A percentile compares a stretch with the other conserved stretches of the same genome.
phyloP scores from a whole-genome alignment of 495 filamentous ascomycete species.

The Neurospora tetrasperma region DNA sequence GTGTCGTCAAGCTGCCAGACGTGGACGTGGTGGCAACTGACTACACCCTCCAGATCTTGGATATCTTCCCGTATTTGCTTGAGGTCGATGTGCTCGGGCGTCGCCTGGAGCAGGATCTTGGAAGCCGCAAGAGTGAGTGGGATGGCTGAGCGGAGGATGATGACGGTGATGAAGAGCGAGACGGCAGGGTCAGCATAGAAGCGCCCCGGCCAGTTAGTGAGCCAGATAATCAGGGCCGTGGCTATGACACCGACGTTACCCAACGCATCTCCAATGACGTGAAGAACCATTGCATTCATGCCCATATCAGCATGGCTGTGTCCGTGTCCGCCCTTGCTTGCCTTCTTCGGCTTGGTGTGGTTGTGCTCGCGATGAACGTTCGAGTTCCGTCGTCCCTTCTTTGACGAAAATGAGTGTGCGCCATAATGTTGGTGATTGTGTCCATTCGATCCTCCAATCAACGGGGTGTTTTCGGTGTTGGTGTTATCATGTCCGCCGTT shows the following conservation, averaged over 20 bases:
- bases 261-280: constrained; percentile 91
- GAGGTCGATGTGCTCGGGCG: constrained; percentile 73
- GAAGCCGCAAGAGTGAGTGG: constrained; percentile 87
- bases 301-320: constrained; percentile 84
- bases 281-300: constrained; percentile 95
- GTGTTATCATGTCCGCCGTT: constrained; percentile 40
- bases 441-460: constrained; percentile 20
- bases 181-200: constrained; percentile 87
- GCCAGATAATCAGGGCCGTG: constrained; percentile 89
- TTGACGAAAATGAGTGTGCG: constrained; percentile 14
- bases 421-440: constrained; percentile 14
- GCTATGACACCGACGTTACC: constrained; percentile 94
- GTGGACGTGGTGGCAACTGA: constrained; percentile 88
- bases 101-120: constrained; percentile 90
- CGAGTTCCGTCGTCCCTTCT: constrained; percentile 28
- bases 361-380: constrained; percentile 56
- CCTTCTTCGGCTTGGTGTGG: constrained; percentile 65
- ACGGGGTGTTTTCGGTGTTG: constrained; percentile 35
- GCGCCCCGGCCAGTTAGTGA: constrained; percentile 49
- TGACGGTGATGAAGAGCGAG: constrained; percentile 90
- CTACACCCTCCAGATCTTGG: constrained; percentile 65
- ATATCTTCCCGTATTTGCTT: constrained; percentile 92
- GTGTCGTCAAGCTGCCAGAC: constrained; percentile 96
- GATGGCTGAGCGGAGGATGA: constrained; percentile 85
- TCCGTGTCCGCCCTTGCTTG: constrained; percentile 49